A percentile compares a stretch with the other conserved stretches of the same genome.
Conservation (phyloP, 495 filamentous ascomycete genomes). For the Niebla homalea region DNA sequence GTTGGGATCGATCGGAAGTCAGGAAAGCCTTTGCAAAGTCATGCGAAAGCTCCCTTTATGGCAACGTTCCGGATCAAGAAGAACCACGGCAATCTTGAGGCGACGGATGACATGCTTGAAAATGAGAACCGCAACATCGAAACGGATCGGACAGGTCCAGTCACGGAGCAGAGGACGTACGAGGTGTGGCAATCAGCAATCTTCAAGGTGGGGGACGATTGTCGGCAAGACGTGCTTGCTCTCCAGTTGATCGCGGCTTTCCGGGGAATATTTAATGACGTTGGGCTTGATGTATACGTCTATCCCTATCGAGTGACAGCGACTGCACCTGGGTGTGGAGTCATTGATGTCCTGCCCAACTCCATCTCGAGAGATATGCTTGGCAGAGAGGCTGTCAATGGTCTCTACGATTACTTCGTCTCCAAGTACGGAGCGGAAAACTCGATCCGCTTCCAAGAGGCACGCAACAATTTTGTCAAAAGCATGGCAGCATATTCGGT, state of each 20-base stretch:
- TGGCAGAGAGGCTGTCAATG: slow-evolving; percentile 92
- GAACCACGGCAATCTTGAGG: slow-evolving; percentile 35
- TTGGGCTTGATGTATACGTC: slow-evolving; percentile 92
- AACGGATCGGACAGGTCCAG: slow-evolving; percentile 17
- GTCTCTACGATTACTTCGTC: slow-evolving; percentile 94
- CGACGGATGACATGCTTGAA: slow-evolving; percentile 15
- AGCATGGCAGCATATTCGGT: slow-evolving; percentile 99
- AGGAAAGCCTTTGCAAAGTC: slow-evolving; percentile 90
- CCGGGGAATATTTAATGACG: slow-evolving; percentile 84
- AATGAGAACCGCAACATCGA: slow-evolving; percentile 24
- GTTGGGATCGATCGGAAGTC: slow-evolving; percentile 96
- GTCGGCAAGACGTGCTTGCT: slow-evolving; percentile 90
- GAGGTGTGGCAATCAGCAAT: slow-evolving; percentile 99
- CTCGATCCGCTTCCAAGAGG: slow-evolving; percentile 85
- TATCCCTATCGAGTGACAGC: slow-evolving; percentile 96
- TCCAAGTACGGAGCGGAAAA: slow-evolving; percentile 95
- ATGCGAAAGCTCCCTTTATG: slow-evolving; percentile 98
- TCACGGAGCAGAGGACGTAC: slow-evolving; percentile 32
- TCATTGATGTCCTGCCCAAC: slow-evolving; percentile 95
- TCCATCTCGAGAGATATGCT: slow-evolving; percentile 98
- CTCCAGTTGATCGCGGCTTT: slow-evolving; percentile 97
- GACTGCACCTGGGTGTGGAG: slow-evolving; percentile 95
- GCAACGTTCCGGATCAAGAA: slow-evolving; percentile 95
- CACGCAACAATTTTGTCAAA: slow-evolving; percentile 94
- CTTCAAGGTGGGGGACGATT: slow-evolving; percentile 99